Conservation (phyloP, 768 basidiomycete genomes). For the Suillus hirtellus region DNA sequence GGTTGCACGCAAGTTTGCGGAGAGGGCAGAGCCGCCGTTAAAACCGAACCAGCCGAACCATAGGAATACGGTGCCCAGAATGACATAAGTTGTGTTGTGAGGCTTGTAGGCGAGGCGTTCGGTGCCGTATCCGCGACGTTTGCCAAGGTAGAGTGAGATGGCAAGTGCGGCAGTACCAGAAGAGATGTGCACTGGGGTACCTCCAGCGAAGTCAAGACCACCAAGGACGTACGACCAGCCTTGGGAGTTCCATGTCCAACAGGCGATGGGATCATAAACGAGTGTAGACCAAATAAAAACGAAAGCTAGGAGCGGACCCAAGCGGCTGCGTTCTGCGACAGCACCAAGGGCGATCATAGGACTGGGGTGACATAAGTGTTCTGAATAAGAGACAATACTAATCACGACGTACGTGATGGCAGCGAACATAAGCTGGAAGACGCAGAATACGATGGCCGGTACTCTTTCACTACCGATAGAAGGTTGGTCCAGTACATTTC, state of each 20-base stretch:
- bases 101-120: conserved; percentile 91
- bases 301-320: conserved; percentile 87
- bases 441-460: conserved; percentile 73
- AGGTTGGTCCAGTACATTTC: conserved; percentile 70
- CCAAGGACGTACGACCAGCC: conserved; percentile 78
- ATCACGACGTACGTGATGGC: conserved; percentile 68
- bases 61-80: conserved; percentile 90
- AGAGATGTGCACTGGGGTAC: conserved; percentile 95
- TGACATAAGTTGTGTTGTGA: conserved; percentile 89
- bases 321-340: conserved; percentile 83
- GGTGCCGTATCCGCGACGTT: conserved; percentile 89
- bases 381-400: background rate
- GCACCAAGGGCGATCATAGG: conserved; percentile 91
- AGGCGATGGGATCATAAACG: conserved; percentile 93
- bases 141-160: conserved; percentile 88
- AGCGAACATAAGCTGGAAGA: conserved; percentile 92
- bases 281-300: conserved; percentile 87
- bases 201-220: conserved; percentile 91
- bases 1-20: conserved; percentile 84
- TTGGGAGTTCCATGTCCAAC: conserved; percentile 92
- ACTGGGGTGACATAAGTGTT: conserved; percentile 36
- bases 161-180: conserved; percentile 91
- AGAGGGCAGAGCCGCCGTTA: conserved; percentile 90
- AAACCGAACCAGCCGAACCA: conserved; percentile 98
- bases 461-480: conserved; percentile 72